Percentiles rank a stretch among this genome's conserved stretches.
These are phyloP conservation scores for Maudiozyma saulgeensis DNA, from an alignment of 805 yeast genomes.

Conservation along the genomic window DNA sequence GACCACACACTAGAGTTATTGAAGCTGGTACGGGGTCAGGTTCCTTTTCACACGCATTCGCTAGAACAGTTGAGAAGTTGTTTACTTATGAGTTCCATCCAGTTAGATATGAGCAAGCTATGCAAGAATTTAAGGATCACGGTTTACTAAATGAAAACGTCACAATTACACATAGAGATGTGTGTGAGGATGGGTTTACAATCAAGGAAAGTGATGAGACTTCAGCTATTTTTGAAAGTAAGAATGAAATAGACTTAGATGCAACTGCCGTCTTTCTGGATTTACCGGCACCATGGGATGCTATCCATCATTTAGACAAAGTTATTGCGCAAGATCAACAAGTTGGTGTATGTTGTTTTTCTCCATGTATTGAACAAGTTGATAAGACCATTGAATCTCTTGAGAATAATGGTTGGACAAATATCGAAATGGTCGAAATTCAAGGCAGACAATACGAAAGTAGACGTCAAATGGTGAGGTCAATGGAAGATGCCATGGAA, in stretches of 20 bases:
- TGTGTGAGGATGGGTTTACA: slow-evolving; percentile 77
- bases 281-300: slow-evolving; percentile 95
- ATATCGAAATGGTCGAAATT: slow-evolving; percentile 86
- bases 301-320: slow-evolving; percentile 60
- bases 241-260: slow-evolving; percentile 28
- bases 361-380: slow-evolving; percentile 97
- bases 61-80: slow-evolving; percentile 71
- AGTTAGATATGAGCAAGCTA: slow-evolving; percentile 72
- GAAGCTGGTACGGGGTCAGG: slow-evolving; percentile 99
- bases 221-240: slow-evolving; percentile 19
- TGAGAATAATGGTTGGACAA: slow-evolving; percentile 69
- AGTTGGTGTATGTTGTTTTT: slow-evolving; percentile 83
- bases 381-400: slow-evolving; percentile 72
- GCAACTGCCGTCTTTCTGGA: slow-evolving; percentile 81
- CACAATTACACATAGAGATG: slow-evolving; percentile 82
- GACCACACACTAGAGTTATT: slow-evolving; percentile 67
- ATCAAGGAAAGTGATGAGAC: slow-evolving; percentile 30
- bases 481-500: slow-evolving; percentile 68
- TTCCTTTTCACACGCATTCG: slow-evolving; percentile 85
- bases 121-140: slow-evolving; percentile 65
- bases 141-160: slow-evolving; percentile 45
- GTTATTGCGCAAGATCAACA: slow-evolving; percentile 47
- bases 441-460: slow-evolving; percentile 82
- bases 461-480: slow-evolving; percentile 77
- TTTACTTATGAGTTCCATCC: slow-evolving; percentile 90